Conservation (phyloP, 2,329 filamentous ascomycete genomes). For the Microcera coccophila region DNA sequence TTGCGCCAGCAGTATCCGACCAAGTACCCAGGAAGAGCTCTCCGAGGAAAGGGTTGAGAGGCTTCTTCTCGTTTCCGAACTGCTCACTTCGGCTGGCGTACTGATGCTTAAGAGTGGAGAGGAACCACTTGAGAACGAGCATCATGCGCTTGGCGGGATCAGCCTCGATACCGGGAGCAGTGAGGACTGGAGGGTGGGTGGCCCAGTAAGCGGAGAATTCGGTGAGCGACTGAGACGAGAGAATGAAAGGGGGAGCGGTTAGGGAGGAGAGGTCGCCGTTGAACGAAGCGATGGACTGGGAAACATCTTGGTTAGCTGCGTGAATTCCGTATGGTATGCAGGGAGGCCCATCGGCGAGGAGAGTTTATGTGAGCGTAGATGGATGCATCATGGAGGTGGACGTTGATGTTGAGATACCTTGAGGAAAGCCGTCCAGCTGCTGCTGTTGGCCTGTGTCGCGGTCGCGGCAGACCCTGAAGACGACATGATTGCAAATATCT, state of each 20-base stretch:
- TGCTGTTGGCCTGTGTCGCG: slow-evolving; percentile 37
- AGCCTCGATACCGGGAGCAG: slow-evolving; percentile 73
- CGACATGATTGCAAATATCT: slow-evolving; percentile 27
- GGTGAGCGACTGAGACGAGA: slow-evolving; percentile 71
- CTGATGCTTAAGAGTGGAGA: slow-evolving; percentile 88
- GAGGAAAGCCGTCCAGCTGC: slow-evolving; percentile 51
- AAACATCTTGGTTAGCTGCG: slow-evolving; percentile 1
- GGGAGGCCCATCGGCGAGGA: no score
- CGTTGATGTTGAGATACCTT: slow-evolving; percentile 36
- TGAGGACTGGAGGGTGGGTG: slow-evolving; percentile 72
- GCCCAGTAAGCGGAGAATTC: slow-evolving; percentile 83
- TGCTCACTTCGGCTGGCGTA: slow-evolving; percentile 70
- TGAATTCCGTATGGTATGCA: no score
- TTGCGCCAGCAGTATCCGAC: slow-evolving; percentile 77
- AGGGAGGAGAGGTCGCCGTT: slow-evolving; percentile 77
- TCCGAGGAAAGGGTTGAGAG: slow-evolving; percentile 90
- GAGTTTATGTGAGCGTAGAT: background rate
- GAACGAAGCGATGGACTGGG: slow-evolving; percentile 71
- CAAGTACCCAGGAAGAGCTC: slow-evolving; percentile 92
- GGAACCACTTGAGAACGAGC: slow-evolving; percentile 93
- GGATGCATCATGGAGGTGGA: background rate
- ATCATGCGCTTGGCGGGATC: slow-evolving; percentile 79
- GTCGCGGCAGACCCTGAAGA: slow-evolving; percentile 25
- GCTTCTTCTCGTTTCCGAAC: slow-evolving; percentile 93
- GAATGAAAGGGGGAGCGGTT: slow-evolving; percentile 78